Conservation (phyloP, 495 filamentous ascomycete species). For the Penicillium alfredii region DNA sequence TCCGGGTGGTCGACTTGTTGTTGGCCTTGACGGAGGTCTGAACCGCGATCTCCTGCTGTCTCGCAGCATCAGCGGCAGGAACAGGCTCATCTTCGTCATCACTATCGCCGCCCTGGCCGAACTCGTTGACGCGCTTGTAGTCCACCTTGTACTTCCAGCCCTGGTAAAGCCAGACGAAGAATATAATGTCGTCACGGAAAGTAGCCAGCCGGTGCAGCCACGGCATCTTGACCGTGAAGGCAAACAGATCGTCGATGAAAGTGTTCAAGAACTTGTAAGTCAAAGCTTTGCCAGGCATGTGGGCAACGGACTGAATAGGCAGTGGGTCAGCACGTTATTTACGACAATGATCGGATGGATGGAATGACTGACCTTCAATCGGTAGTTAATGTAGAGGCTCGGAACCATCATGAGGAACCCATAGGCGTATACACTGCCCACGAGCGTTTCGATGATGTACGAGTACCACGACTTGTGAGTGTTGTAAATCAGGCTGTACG, state of each 20-base stretch:
- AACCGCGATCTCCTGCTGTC: constrained; percentile 26
- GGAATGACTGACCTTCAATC: constrained; percentile 58
- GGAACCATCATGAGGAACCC: constrained; percentile 99
- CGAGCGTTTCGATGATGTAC: constrained; percentile 84
- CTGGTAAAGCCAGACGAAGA: constrained; percentile 98
- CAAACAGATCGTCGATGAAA: constrained; percentile 84
- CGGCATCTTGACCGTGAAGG: constrained; percentile 99
- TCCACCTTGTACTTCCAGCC: constrained; percentile 89
- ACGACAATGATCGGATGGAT: background rate
- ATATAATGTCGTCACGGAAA: constrained; percentile 91
- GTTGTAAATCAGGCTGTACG: constrained; percentile 86
- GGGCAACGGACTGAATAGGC: constrained; percentile 75
- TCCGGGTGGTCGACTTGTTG: constrained; percentile 31
- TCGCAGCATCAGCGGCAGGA: constrained; percentile 30
- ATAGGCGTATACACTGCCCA: constrained; percentile 95
- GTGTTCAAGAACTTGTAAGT: constrained; percentile 90
- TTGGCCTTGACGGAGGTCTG: constrained; percentile 31
- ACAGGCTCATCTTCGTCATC: constrained; percentile 58
- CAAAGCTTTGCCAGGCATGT: constrained; percentile 96
- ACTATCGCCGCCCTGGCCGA: constrained; percentile 90
- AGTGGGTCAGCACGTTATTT: too few species aligned
- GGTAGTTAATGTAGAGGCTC: constrained; percentile 96
- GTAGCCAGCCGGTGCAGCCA: constrained; percentile 92
- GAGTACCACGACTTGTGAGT: constrained; percentile 98
- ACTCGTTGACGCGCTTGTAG: constrained; percentile 91